Evolutionary conservation across 139 green algal genomes (phyloP).

Genomic region (Spirogloea muscicola): DNA sequence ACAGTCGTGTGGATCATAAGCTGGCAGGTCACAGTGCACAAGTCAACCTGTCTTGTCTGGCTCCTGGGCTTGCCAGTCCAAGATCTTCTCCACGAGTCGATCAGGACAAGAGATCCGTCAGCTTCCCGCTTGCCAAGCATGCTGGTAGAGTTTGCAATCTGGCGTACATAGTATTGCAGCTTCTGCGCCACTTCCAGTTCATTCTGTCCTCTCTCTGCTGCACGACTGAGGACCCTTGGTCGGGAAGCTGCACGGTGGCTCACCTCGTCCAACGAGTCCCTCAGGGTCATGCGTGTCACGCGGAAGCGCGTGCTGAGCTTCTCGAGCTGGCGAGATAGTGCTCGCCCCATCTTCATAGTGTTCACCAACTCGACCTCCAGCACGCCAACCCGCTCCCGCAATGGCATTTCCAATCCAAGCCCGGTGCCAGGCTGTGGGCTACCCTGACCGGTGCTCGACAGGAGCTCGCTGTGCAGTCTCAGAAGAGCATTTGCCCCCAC

Average conservation of each 20-base stretch:
- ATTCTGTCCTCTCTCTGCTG: neutral
- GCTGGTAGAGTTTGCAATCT: neutral
- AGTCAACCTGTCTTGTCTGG: too few species aligned
- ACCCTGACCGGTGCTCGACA: too few species aligned
- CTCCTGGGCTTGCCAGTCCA: too few species aligned
- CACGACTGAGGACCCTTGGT: neutral
- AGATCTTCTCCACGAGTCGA: neutral
- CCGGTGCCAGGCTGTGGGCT: too few species aligned
- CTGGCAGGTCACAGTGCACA: too few species aligned
- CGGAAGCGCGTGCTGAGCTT: constrained; percentile 35
- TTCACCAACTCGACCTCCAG: constrained; percentile 13
- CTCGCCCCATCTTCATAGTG: constrained; percentile 18
- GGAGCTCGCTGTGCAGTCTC: too few species aligned
- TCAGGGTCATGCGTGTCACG: constrained; percentile 22
- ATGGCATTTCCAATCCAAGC: too few species aligned
- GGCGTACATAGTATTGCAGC: neutral
- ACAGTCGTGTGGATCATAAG: too few species aligned
- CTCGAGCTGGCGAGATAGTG: constrained; percentile 25
- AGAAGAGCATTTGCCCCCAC: too few species aligned
- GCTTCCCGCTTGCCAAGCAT: neutral
- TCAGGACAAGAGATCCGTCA: neutral
- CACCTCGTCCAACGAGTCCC: constrained; percentile 20
- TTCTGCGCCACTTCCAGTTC: too few species aligned
- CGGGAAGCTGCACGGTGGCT: neutral
- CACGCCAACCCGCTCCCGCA: neutral